Evolutionary conservation across 176 grass and related monocot species (phyloP).

Genomic region (Cymbopogon citratus): DNA sequence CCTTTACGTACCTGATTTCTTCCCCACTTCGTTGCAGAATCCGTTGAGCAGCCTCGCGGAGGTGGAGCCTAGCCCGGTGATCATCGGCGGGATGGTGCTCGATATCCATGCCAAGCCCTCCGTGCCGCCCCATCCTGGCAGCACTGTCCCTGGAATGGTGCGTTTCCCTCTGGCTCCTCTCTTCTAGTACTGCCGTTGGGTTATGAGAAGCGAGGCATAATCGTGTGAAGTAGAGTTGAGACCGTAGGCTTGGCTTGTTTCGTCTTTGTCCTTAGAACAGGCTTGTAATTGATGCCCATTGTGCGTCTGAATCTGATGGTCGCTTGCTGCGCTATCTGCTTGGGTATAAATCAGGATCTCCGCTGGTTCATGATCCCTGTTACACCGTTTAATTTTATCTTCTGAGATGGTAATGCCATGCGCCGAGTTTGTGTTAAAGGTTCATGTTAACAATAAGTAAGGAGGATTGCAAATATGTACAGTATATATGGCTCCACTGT

Average conservation of each 20-base stretch:
- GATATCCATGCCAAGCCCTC: constrained; percentile 66
- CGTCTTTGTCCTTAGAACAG: not conserved
- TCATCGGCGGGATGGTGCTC: constrained; percentile 73
- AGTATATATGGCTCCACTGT: not conserved
- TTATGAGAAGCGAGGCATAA: not conserved
- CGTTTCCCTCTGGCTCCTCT: not conserved
- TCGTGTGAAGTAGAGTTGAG: not conserved
- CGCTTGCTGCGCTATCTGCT: not conserved
- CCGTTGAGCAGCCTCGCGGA: not conserved
- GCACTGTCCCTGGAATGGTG: constrained; percentile 60
- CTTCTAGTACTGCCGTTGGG: not conserved
- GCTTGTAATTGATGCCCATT: not conserved
- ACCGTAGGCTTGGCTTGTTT: not conserved
- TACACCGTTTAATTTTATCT: not conserved
- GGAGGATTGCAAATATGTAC: not conserved
- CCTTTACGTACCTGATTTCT: not conserved
- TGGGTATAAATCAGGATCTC: not conserved
- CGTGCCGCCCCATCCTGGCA: constrained; percentile 38
- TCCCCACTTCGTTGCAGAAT: not conserved
- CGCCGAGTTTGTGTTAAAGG: not conserved
- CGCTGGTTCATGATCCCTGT: not conserved
- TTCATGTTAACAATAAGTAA: not conserved
- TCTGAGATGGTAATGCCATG: not conserved
- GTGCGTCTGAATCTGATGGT: not conserved
- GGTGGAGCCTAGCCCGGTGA: constrained; percentile 33